Evolutionary conservation across 768 basidiomycete species (phyloP).

Genomic region (Leucosporidium scottii): DNA sequence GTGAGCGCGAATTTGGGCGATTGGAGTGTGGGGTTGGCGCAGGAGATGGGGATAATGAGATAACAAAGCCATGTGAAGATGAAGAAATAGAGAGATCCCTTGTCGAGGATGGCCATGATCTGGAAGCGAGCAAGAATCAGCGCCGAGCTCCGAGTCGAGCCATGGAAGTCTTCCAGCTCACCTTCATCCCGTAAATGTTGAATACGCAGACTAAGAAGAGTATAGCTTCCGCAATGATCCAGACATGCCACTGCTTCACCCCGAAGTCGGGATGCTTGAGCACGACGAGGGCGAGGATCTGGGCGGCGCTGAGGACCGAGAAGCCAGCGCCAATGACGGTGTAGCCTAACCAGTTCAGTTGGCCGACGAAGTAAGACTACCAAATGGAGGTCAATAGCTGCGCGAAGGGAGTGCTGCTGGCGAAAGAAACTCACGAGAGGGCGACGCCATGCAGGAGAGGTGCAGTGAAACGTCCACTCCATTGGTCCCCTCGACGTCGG

Average conservation of each 20-base stretch:
- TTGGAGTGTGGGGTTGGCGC: neutral
- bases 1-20: neutral
- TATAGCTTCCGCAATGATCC: neutral
- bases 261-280: neutral
- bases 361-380: neutral
- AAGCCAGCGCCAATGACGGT: neutral
- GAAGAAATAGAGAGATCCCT: neutral
- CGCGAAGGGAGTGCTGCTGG: too few relatives aligned
- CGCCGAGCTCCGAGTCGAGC: neutral
- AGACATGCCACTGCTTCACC: neutral
- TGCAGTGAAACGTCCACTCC: neutral
- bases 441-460: neutral
- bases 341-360: neutral
- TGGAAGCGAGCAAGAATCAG: neutral
- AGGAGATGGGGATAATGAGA: neutral
- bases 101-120: neutral
- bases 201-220: neutral
- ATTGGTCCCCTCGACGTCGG: neutral
- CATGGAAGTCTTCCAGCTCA: neutral
- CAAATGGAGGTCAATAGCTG: neutral
- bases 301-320: neutral
- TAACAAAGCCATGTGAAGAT: neutral
- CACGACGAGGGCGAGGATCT: neutral
- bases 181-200: neutral
- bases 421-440: neutral